Evolutionary conservation across 2,329 filamentous ascomycete species (phyloP).

Genomic region (Pestalotiopsis sp.): DNA sequence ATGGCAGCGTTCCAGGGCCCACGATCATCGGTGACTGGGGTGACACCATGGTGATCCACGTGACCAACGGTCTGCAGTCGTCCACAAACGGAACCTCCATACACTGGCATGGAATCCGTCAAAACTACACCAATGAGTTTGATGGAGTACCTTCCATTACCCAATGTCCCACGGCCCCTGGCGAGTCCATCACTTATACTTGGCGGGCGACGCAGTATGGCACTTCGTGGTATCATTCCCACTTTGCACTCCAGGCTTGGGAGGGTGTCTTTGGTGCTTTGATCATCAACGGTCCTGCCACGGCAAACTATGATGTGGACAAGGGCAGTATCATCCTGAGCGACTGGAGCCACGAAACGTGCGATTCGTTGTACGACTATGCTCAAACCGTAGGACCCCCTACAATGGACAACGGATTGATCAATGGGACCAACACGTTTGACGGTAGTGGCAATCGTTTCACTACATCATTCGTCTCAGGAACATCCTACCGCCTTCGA

Average conservation of each 20-base stretch:
- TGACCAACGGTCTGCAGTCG: conserved; percentile 49
- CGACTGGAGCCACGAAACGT: conserved; percentile 58
- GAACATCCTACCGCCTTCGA: conserved; percentile 47
- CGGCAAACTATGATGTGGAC: conserved; percentile 64
- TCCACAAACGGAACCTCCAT: conserved; percentile 59
- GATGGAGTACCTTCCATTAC: conserved; percentile 58
- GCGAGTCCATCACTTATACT: conserved; percentile 55
- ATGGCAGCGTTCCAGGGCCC: conserved; percentile 32
- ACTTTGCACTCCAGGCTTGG: conserved; percentile 51
- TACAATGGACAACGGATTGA: conserved; percentile 44
- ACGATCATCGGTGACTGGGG: conserved; percentile 51
- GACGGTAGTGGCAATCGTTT: conserved; percentile 36
- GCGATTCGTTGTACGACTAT: conserved; percentile 36
- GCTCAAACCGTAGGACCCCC: conserved; percentile 37
- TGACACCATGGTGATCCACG: conserved; percentile 40
- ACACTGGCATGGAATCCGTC: conserved; percentile 67
- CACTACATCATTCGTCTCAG: conserved; percentile 40
- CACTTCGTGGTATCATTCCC: conserved; percentile 63
- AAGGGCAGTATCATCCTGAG: conserved; percentile 60
- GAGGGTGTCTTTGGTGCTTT: conserved; percentile 64
- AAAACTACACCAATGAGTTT: conserved; percentile 54
- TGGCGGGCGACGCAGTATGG: conserved; percentile 60
- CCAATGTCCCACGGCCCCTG: conserved; percentile 54
- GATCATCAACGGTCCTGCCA: conserved; percentile 62
- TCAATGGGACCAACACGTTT: conserved; percentile 34